These are phyloP conservation scores for Drechslera avenae DNA, from an alignment of 2,329 filamentous ascomycete genomes.

Conservation along the genomic window DNA sequence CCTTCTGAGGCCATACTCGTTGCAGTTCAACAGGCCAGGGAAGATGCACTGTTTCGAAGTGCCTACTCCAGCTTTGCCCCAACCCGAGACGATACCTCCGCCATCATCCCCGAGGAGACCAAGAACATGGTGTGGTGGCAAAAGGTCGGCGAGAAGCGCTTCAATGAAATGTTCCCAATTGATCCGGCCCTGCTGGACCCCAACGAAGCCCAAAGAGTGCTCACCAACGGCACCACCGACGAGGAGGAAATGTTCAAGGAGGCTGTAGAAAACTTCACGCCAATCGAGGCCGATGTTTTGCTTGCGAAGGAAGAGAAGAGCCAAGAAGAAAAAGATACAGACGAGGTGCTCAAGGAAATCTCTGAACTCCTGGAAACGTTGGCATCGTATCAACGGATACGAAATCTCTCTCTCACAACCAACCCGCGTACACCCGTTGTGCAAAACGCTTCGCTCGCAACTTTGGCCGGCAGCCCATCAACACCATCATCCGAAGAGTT, in stretches of 20 bases:
- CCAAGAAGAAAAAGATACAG: constrained; percentile 64
- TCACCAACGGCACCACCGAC: constrained; percentile 42
- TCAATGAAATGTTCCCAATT: constrained; percentile 67
- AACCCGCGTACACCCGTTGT: constrained; percentile 69
- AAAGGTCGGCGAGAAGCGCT: constrained; percentile 67
- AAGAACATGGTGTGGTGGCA: constrained; percentile 79
- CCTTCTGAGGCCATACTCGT: constrained; percentile 47
- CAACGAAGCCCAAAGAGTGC: constrained; percentile 45
- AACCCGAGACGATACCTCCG: constrained; percentile 72
- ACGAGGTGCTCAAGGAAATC: constrained; percentile 74
- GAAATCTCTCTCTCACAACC: constrained; percentile 70
- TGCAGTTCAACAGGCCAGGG: constrained; percentile 63
- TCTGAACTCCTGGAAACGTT: constrained; percentile 78
- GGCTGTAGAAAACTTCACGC: constrained; percentile 47
- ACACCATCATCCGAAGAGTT: constrained; percentile 67
- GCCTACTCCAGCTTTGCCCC: constrained; percentile 83
- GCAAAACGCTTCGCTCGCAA: constrained; percentile 67
- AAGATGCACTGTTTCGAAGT: constrained; percentile 75
- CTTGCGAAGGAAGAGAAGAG: constrained; percentile 40
- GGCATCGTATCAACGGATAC: constrained; percentile 78
- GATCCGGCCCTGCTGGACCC: constrained; percentile 51
- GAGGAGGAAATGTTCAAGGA: constrained; percentile 47
- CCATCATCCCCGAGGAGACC: constrained; percentile 69
- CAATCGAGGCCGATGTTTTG: constrained; percentile 31
- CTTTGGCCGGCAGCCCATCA: constrained; percentile 61